Base-by-base conservation (phyloP, 352 stramenopile species). In the Globisporangium yorkense region DNA sequence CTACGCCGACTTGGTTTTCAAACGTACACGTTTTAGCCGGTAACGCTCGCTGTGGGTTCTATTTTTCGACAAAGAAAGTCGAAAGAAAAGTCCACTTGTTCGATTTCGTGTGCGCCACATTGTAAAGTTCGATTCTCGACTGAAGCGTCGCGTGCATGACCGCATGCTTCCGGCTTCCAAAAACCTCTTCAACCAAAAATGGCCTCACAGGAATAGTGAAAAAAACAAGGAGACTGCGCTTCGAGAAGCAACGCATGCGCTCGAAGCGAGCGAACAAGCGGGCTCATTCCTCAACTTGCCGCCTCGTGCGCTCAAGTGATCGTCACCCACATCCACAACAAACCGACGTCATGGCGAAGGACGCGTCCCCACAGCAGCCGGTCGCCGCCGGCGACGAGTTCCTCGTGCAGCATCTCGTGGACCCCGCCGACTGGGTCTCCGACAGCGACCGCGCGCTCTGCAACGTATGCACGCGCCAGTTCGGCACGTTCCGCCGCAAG, bases 401-500 rank as follows among this genome's bases (percentile, higher is more conserved):
- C 52, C 69, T 88, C 57, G 78, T 89, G 47, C 68, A 84, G 62
- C 81, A 88, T 50, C 75, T 94, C 43, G 74, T 89, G 21, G 77
- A 91, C 64, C 76, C 80, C 9, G 67, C 71, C 16, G 72, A 94
- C 71, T 92, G 81, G 81, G 84, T 94, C 59, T 66, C 71, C 27
- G 81, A 92, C 70, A 70, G 80, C 50, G 78, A 89, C 41, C 81
- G 81, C 40, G 71, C 69, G 15, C 62, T 88, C 33, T 94, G 84
- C 69, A 71, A 81, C 54, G 84, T 94, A 29, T 94, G 84, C 69
- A 89, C 80, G 46, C 80, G 84, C 46, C 68, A 71, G 20, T 94
- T 94, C 45, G 76, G 74, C 56, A 83, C 81, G 16, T 94, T 94
- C 62, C 81, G 81, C 41, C 84, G 84, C 67, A 94, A 94, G 65